Percentiles rank a stretch among this genome's conserved stretches.
Evolutionary conservation across 139 green algal genomes (phyloP).

Genomic region (Helicosporidium sp.): DNA sequence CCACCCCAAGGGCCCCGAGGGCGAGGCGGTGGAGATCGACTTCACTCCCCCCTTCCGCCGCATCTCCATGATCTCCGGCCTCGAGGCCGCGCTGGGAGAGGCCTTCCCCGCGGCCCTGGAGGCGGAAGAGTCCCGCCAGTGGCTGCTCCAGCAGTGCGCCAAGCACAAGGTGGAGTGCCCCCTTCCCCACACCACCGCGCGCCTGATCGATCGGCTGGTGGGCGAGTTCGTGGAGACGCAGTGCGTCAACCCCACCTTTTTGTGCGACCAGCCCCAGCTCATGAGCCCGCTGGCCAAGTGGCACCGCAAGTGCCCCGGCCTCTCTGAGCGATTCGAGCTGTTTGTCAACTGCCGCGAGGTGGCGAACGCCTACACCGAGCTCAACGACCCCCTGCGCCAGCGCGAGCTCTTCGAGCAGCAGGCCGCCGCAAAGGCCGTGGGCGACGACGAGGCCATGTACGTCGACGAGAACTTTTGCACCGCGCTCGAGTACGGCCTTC

Average conservation of each 20-base stretch:
- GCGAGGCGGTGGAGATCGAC: slow-evolving; percentile 75
- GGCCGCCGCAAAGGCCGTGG: slow-evolving; percentile 38
- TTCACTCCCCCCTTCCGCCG: slow-evolving; percentile 82
- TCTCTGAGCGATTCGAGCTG: slow-evolving; percentile 98
- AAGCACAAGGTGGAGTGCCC: slow-evolving; percentile 65
- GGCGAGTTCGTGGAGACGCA: slow-evolving; percentile 88
- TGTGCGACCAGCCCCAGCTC: slow-evolving; percentile 96
- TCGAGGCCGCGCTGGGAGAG: slow-evolving; percentile 56
- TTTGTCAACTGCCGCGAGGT: slow-evolving; percentile 96
- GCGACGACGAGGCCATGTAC: slow-evolving; percentile 96
- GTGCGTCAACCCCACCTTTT: slow-evolving; percentile 90
- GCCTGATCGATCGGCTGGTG: slow-evolving; percentile 96
- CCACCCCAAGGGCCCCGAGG: slow-evolving; percentile 72
- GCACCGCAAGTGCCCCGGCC: slow-evolving; percentile 50
- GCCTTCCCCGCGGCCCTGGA: slow-evolving; percentile 56
- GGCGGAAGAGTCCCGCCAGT: slow-evolving; percentile 34
- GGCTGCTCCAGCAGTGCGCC: slow-evolving; percentile 39
- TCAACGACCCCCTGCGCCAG: slow-evolving; percentile 96
- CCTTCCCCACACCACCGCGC: slow-evolving; percentile 66
- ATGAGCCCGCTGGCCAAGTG: slow-evolving; percentile 97
- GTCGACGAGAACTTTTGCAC: slow-evolving; percentile 94
- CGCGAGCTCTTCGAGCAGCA: slow-evolving; percentile 86
- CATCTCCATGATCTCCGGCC: slow-evolving; percentile 51
- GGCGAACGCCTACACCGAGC: slow-evolving; percentile 97
- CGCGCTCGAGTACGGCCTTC: slow-evolving; percentile 90